Percentiles rank a stretch among this genome's conserved stretches.
Evolutionary conservation across 257 asterid species (phyloP).

Genomic region (Solanum chilense): DNA sequence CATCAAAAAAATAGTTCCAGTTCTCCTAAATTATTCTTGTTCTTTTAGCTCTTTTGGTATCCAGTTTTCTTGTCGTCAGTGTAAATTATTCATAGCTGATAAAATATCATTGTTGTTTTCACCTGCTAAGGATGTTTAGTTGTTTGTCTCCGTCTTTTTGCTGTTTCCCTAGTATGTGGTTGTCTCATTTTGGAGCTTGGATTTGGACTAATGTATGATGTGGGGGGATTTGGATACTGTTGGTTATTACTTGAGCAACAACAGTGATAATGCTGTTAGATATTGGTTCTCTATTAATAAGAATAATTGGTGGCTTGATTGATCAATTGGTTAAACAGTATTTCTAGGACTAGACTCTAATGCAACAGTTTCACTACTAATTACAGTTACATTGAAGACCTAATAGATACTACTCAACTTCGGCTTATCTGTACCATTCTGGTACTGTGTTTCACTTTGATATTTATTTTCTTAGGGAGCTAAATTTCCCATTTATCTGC

Average conservation of each 20-base stretch:
- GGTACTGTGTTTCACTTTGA: not conserved
- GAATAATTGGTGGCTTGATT: not conserved
- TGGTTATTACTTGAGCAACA: not conserved
- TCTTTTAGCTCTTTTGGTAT: not conserved
- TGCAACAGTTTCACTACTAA: not conserved
- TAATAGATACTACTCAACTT: not conserved
- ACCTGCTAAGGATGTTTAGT: not conserved
- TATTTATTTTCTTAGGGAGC: not conserved
- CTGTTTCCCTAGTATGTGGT: not conserved
- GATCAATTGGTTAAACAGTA: not conserved
- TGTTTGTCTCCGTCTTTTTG: not conserved
- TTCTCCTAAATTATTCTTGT: not conserved
- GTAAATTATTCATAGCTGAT: not conserved
- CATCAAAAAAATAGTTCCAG: not conserved
- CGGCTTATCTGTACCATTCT: not conserved
- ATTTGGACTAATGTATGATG: not conserved
- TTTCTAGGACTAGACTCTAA: not conserved
- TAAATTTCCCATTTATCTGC: not conserved
- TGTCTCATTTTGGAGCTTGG: not conserved
- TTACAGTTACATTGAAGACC: not conserved
- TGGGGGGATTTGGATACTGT: not conserved
- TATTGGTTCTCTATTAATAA: not conserved
- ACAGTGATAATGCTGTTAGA: not conserved
- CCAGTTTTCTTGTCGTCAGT: not conserved
- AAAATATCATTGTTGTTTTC: not conserved